Conservation (phyloP, 306 rosid species). For the Vigna unguiculata region DNA sequence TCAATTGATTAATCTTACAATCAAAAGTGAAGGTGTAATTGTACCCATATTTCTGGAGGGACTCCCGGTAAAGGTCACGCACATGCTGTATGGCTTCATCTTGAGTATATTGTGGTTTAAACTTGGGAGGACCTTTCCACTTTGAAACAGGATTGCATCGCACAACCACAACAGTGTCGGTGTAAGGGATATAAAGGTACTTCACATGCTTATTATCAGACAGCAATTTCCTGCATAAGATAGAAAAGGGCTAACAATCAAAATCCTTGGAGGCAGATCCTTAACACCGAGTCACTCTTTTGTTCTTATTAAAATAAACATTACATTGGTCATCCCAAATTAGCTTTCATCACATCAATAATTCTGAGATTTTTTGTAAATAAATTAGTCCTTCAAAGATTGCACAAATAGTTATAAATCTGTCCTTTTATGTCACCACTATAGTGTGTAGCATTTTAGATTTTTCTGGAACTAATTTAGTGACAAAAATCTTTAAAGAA, state of each 20-base stretch:
- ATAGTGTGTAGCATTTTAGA: not conserved
- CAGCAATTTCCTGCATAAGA: constrained; percentile 64
- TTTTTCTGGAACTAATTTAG: not conserved
- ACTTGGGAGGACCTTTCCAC: constrained; percentile 90
- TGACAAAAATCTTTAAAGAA: not conserved
- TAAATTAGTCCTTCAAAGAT: not conserved
- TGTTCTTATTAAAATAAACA: not conserved
- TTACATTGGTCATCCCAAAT: not conserved
- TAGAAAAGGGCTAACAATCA: constrained; percentile 1
- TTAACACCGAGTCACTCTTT: not conserved
- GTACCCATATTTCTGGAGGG: constrained; percentile 76
- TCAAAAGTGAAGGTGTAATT: constrained; percentile 30
- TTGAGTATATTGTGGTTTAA: constrained; percentile 74
- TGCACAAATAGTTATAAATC: not conserved
- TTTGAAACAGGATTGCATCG: constrained; percentile 92
- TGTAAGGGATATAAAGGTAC: constrained; percentile 86
- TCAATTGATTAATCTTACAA: constrained; percentile 28
- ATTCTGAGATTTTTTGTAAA: not conserved
- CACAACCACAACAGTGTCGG: constrained; percentile 83
- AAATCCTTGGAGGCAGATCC: constrained; percentile 37
- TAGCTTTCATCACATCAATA: not conserved
- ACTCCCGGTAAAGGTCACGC: constrained; percentile 75
- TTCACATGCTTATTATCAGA: constrained; percentile 92
- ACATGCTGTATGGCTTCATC: constrained; percentile 89
- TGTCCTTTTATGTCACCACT: not conserved